A percentile compares a stretch with the other conserved stretches of the same genome.
Evolutionary conservation across 169 alveolate species (phyloP).

Genomic region (Eimeria falciformis): DNA sequence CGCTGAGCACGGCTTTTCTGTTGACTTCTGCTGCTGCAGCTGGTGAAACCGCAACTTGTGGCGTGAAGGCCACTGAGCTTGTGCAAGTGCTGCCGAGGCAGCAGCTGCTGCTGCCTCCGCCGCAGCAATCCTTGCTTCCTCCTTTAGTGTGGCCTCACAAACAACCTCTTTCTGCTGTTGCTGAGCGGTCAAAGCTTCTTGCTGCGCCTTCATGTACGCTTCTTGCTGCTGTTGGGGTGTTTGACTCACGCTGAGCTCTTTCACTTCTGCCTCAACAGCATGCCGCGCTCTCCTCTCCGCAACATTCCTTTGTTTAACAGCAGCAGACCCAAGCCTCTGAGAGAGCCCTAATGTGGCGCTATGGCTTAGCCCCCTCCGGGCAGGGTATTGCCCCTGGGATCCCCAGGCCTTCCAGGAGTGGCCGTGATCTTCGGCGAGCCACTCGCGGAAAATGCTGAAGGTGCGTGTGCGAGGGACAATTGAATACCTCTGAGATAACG

Average conservation of each 20-base stretch:
- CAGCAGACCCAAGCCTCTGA: slow-evolving; percentile 38
- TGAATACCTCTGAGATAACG: neutral
- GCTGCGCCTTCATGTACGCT: slow-evolving; percentile 63
- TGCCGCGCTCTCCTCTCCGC: slow-evolving; percentile 71
- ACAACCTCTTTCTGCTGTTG: slow-evolving; percentile 16
- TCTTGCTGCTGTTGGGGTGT: slow-evolving; percentile 62
- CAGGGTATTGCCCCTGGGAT: slow-evolving; percentile 58
- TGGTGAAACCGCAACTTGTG: slow-evolving; percentile 41
- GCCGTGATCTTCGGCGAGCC: slow-evolving; percentile 64
- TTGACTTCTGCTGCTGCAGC: slow-evolving; percentile 48
- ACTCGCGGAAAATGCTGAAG: slow-evolving; percentile 58
- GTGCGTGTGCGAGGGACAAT: slow-evolving; percentile 59
- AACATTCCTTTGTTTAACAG: slow-evolving; percentile 36
- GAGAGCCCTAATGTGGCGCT: slow-evolving; percentile 62
- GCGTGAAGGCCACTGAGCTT: slow-evolving; percentile 65
- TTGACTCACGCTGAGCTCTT: slow-evolving; percentile 52
- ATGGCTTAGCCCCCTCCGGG: slow-evolving; percentile 69
- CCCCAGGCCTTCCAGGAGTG: slow-evolving; percentile 55
- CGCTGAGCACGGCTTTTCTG: neutral
- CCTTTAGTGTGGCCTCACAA: slow-evolving; percentile 26
- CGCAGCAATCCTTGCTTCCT: slow-evolving; percentile 42
- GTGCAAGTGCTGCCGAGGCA: slow-evolving; percentile 66
- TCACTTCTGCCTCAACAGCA: slow-evolving; percentile 67
- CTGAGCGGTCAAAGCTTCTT: slow-evolving; percentile 48
- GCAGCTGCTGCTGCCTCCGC: slow-evolving; percentile 65